A percentile compares a stretch with the other conserved stretches of the same genome.
Evolutionary conservation across 371 early-diverging fungal species (phyloP).

Genomic region (Homolaphlyctis polyrhiza): DNA sequence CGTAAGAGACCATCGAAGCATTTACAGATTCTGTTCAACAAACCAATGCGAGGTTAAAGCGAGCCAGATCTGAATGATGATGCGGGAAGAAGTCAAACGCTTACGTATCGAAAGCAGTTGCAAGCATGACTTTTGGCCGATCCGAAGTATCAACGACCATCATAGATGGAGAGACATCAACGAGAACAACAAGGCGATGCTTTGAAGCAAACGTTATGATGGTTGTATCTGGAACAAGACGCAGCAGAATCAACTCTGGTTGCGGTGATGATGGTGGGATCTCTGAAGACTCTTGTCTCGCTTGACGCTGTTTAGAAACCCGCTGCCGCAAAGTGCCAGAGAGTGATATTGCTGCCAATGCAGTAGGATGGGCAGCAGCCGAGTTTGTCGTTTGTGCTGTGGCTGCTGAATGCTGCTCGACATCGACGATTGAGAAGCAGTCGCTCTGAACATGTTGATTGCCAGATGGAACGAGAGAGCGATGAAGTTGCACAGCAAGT

Average conservation of each 20-base stretch:
- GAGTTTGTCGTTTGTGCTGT: too few relatives aligned
- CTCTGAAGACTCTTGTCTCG: too few relatives aligned
- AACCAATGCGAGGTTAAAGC: too few relatives aligned
- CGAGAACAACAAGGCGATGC: constrained; percentile 60
- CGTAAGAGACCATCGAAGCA: constrained; percentile 36
- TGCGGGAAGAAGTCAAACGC: not conserved
- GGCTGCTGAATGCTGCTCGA: too few relatives aligned
- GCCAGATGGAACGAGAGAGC: too few relatives aligned
- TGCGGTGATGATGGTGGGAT: too few relatives aligned
- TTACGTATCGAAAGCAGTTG: constrained; percentile 40
- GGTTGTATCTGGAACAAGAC: too few relatives aligned
- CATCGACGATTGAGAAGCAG: too few relatives aligned
- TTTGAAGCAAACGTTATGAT: constrained; percentile 45
- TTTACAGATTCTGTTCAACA: constrained; percentile 39
- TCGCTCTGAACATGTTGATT: too few relatives aligned
- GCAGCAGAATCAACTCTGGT: too few relatives aligned
- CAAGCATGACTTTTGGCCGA: constrained; percentile 29
- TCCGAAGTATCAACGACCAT: constrained; percentile 57
- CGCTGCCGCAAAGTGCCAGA: not conserved
- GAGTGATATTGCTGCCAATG: not conserved
- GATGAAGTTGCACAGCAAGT: too few relatives aligned
- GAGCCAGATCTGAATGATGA: not conserved
- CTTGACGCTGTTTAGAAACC: too few relatives aligned
- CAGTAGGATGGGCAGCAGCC: constrained; percentile 3
- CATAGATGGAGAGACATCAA: constrained; percentile 68